Percentiles rank a stretch among this genome's conserved stretches.
phyloP scores from a whole-genome alignment of 495 filamentous ascomycete genomes.

The Cercophora scortea region DNA sequence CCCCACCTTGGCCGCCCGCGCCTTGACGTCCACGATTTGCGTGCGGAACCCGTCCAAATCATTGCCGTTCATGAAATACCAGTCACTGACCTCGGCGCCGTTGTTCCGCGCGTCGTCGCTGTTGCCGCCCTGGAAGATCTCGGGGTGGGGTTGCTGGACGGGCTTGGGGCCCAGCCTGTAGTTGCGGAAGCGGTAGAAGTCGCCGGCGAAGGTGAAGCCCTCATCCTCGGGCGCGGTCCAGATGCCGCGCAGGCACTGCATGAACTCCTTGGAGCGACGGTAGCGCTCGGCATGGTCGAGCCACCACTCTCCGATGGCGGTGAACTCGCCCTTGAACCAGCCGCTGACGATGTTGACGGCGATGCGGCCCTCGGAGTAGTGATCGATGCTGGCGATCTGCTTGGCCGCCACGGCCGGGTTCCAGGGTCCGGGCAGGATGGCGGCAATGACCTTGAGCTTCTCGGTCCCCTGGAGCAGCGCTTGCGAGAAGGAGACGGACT shows the following conservation, averaged over 20 bases:
- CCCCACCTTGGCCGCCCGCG: too few relatives aligned
- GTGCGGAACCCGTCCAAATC: too few relatives aligned
- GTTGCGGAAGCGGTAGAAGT: too few relatives aligned
- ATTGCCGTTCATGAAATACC: too few relatives aligned
- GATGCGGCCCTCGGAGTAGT: slow-evolving; percentile 38
- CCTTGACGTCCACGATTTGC: too few relatives aligned
- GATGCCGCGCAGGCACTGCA: slow-evolving; percentile 38
- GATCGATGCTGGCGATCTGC: slow-evolving; percentile 42
- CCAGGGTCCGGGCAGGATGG: slow-evolving; percentile 41
- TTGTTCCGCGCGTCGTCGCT: too few relatives aligned
- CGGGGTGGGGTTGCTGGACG: too few relatives aligned
- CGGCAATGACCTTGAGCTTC: slow-evolving; percentile 39
- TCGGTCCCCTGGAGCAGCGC: slow-evolving; percentile 36
- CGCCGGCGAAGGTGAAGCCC: slow-evolving; percentile 29
- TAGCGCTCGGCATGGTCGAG: slow-evolving; percentile 43
- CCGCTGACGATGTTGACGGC: slow-evolving; percentile 42
- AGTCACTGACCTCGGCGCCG: too few relatives aligned
- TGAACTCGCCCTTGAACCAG: slow-evolving; percentile 46
- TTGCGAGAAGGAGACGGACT: slow-evolving; percentile 42
- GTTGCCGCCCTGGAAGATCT: too few relatives aligned
- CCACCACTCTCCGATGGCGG: slow-evolving; percentile 44
- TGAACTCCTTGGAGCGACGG: slow-evolving; percentile 39
- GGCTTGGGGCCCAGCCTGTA: too few relatives aligned
- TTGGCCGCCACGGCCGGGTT: slow-evolving; percentile 43
- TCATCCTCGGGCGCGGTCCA: slow-evolving; percentile 32